Evolutionary conservation across 1,139 yeast genomes (phyloP).

Genomic region (Suhomyces terraborum): DNA sequence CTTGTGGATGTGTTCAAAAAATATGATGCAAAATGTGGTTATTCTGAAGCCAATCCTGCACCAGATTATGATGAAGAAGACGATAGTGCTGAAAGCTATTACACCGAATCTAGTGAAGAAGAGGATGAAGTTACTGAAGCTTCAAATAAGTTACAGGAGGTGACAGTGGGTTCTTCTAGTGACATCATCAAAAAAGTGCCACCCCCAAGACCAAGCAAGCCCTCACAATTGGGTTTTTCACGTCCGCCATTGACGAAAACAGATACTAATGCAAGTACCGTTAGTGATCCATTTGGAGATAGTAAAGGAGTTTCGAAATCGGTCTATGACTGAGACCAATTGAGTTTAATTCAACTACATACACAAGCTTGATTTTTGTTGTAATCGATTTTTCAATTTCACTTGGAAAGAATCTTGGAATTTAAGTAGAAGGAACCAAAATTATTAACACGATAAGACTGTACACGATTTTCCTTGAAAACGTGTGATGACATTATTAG

Average conservation of each 20-base stretch:
- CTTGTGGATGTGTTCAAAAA: constrained; percentile 70
- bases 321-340: constrained; percentile 20
- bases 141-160: constrained; percentile 14
- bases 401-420: too few species aligned
- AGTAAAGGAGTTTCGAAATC: constrained; percentile 45
- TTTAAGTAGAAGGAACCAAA: too few species aligned
- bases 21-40: constrained; percentile 57
- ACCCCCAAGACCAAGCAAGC: constrained; percentile 39
- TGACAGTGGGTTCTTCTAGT: constrained; percentile 11
- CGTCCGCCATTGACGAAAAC: constrained; percentile 20
- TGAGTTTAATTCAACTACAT: not conserved
- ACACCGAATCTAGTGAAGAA: constrained; percentile 45
- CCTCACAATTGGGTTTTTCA: constrained; percentile 20
- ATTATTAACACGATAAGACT: too few species aligned
- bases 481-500: too few species aligned
- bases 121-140: constrained; percentile 30
- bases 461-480: too few species aligned
- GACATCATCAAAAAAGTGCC: constrained; percentile 26
- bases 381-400: not conserved
- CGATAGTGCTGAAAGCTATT: constrained; percentile 44
- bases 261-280: constrained; percentile 33
- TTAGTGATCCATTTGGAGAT: constrained; percentile 74
- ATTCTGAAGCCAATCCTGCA: constrained; percentile 38
- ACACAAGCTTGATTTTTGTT: not conserved
- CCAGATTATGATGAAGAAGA: constrained; percentile 34